A percentile compares a stretch with the other conserved stretches of the same genome.
These are phyloP conservation scores for Fusarium subtropicale DNA, from an alignment of 2,329 filamentous ascomycete species.

Conservation along the genomic window DNA sequence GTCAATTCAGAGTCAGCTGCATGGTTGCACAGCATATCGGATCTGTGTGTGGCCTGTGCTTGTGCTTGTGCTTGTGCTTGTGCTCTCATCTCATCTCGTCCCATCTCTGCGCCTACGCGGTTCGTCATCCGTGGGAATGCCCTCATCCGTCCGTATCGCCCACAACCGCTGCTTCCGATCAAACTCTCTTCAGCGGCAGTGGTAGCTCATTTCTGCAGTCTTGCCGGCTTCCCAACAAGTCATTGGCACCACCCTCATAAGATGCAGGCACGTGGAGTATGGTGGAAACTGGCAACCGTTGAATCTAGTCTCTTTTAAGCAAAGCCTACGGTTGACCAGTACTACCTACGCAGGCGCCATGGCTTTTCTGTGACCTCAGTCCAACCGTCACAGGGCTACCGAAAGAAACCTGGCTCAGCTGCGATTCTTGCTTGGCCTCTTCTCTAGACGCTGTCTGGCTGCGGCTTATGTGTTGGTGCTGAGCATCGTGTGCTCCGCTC, in stretches of 20 bases:
- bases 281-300: slow-evolving; percentile 44
- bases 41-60: slow-evolving; percentile 4
- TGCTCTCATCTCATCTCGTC: neutral
- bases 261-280: slow-evolving; percentile 42
- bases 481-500: neutral
- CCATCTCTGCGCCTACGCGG: slow-evolving; percentile 6
- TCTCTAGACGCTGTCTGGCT: slow-evolving; percentile 1
- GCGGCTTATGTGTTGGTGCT: slow-evolving; percentile 7
- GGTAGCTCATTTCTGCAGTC: slow-evolving; percentile 21
- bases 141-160: slow-evolving; percentile 4
- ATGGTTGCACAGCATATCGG: slow-evolving; percentile 21
- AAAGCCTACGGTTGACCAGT: slow-evolving; percentile 38
- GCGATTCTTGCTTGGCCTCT: slow-evolving; percentile 28
- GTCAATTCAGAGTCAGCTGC: slow-evolving; percentile 27
- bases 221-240: slow-evolving; percentile 10
- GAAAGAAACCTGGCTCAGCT: slow-evolving; percentile 33
- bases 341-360: slow-evolving; percentile 3
- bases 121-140: neutral
- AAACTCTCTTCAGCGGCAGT: slow-evolving; percentile 20
- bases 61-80: neutral
- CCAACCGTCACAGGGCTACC: slow-evolving; percentile 11
- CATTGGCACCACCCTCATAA: slow-evolving; percentile 34
- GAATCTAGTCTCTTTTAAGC: slow-evolving; percentile 38
- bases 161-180: slow-evolving; percentile 5
- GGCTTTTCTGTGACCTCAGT: slow-evolving; percentile 4